A percentile compares a stretch with the other conserved stretches of the same genome.
phyloP scores from a whole-genome alignment of 768 basidiomycete species.

The Termitomyces titanicus region DNA sequence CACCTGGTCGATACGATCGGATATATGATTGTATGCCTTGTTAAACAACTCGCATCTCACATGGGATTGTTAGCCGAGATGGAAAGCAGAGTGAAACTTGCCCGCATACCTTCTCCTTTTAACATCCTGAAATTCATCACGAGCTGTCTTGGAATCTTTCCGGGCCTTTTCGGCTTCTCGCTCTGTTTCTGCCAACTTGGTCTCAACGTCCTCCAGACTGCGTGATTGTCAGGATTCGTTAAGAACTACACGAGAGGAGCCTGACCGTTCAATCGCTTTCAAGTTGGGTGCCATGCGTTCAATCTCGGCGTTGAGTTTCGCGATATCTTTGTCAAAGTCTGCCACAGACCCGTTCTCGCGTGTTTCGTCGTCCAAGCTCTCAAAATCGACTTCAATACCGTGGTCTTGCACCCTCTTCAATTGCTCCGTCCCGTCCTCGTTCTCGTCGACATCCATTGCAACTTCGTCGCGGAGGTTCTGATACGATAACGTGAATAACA shows the following conservation, averaged over 20 bases:
- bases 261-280: constrained; percentile 90
- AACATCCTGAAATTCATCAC: constrained; percentile 87
- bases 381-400: constrained; percentile 89
- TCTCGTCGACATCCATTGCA: constrained; percentile 90
- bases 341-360: constrained; percentile 65
- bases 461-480: constrained; percentile 82
- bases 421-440: constrained; percentile 76
- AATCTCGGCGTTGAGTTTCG: constrained; percentile 73
- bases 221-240: not conserved
- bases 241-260: not conserved
- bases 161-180: constrained; percentile 90
- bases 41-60: constrained; percentile 79
- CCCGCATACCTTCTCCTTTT: constrained; percentile 65
- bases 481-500: constrained; percentile 6
- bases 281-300: constrained; percentile 94
- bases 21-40: constrained; percentile 94
- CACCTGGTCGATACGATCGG: constrained; percentile 89
- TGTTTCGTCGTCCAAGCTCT: constrained; percentile 68
- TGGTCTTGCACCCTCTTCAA: constrained; percentile 73
- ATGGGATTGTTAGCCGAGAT: not conserved
- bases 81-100: not conserved
- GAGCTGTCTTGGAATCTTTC: constrained; percentile 84
- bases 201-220: constrained; percentile 81
- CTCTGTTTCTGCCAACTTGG: constrained; percentile 84
- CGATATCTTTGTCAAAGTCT: constrained; percentile 70